Evolutionary conservation across 306 rosid genomes (phyloP).

Genomic region (Alnus glutinosa): DNA sequence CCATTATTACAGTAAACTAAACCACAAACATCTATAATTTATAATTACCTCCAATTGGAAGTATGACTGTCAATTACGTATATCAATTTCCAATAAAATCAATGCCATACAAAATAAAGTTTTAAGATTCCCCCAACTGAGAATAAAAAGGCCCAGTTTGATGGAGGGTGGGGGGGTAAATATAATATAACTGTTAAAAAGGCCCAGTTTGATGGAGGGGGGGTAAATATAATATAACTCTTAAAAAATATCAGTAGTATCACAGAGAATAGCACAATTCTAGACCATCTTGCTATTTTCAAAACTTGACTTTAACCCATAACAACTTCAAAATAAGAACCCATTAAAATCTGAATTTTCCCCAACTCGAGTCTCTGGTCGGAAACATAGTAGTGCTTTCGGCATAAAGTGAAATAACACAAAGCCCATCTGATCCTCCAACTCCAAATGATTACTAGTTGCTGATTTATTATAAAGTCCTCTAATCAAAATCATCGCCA

Average conservation of each 20-base stretch:
- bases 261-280: constrained; percentile 8
- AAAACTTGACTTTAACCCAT: neutral
- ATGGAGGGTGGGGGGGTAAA: too few relatives aligned
- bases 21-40: neutral
- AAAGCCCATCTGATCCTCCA: too few relatives aligned
- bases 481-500: too few relatives aligned
- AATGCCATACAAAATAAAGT: neutral
- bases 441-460: too few relatives aligned
- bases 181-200: neutral
- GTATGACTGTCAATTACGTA: neutral
- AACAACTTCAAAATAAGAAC: neutral
- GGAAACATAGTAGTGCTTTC: neutral
- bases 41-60: neutral
- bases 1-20: neutral
- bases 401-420: neutral
- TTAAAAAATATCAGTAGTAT: neutral
- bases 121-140: neutral
- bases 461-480: too few relatives aligned
- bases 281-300: neutral
- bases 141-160: neutral
- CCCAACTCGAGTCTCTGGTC: neutral
- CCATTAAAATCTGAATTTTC: neutral
- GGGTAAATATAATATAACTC: too few relatives aligned
- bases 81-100: neutral
- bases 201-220: too few relatives aligned